Conservation (phyloP, 495 filamentous ascomycete species). For the Xylona heveae region DNA sequence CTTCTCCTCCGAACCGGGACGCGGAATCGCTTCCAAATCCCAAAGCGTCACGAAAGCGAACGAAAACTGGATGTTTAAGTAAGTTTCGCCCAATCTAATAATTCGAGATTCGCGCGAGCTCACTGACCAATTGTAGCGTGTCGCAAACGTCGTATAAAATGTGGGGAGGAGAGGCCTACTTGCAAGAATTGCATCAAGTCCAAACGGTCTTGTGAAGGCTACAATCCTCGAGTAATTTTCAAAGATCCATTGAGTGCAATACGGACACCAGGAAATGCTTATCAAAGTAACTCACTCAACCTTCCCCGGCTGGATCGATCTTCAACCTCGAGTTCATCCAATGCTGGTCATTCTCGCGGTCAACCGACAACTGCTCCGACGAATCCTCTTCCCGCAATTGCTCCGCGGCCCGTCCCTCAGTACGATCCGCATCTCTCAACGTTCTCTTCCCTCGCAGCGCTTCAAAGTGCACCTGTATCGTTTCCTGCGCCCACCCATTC, state of each 20-base stretch:
- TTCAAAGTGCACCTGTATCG: no score
- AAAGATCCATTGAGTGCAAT: constrained; percentile 62
- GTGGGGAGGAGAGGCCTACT: constrained; percentile 80
- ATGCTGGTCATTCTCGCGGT: no score
- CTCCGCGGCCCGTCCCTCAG: not conserved
- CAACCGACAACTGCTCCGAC: no score
- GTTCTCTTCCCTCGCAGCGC: no score
- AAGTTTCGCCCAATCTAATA: constrained; percentile 24
- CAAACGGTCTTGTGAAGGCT: constrained; percentile 83
- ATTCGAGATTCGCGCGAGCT: constrained; percentile 1
- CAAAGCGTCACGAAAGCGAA: constrained; percentile 41
- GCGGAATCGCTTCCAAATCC: not conserved
- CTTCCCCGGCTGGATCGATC: no score
- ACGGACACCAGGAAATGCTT: not conserved
- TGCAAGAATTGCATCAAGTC: constrained; percentile 91
- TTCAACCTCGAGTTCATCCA: no score
- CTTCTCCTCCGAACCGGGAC: not conserved
- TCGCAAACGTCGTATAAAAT: constrained; percentile 89
- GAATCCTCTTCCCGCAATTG: not conserved
- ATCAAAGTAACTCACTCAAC: no score
- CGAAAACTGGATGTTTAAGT: constrained; percentile 95
- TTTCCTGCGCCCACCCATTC: no score
- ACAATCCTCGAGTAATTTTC: constrained; percentile 82
- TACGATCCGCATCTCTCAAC: no score
- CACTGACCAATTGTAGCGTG: constrained; percentile 35